Evolutionary conservation across 2,329 filamentous ascomycete species (phyloP), one percentile per base, ranked within the genome.

Genomic region (Pseudopyrenochaeta lycopersici): DNA sequence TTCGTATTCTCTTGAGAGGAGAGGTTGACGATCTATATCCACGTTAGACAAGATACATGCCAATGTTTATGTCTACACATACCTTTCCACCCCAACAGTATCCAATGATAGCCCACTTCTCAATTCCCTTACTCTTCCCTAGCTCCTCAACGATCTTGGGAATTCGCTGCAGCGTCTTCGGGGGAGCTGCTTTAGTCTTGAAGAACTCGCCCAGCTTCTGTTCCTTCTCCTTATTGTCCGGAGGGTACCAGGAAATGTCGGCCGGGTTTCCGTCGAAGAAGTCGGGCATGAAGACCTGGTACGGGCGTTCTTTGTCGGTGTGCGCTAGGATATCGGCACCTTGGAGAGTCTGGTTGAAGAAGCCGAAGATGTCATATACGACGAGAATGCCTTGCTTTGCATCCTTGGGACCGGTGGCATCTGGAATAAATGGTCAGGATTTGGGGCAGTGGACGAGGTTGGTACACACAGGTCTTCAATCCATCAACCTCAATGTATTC

Each of bases 281-380:
- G 78, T 97, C 93, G 23, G 93, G 93, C 60, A 97, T 93, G 78
- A 93, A 92, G 63, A 97, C 90, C 64, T 87, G 88, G 81, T 96
- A 95, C 70, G 90, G 86, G 54, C 81, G 74, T 80, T 84, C 76
- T 86, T 90, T 89, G 82, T 88, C 81, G 30, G 81, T 78, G 62
- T 78, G 76, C 23, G 85, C 83, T 36, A 88, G 81, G 65, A 88
- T 87, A 62, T 88, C 85, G 58, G 85, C 85, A 40, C 85, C 85
- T 66, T 88, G 85, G 15, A 87, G 63, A 9, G 85, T 88, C 67
- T 88, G 85, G 9, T 80, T 79, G 74, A 85, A 87, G 80, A 84
- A 88, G 46, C 85, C 85, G 68, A 88, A 88, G 72, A 87, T 86
- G 66, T 87, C 84, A 78, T 78, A 88, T 56, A 88, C 70, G 57